Base-by-base conservation (phyloP, 768 basidiomycete species). In the Ramaria rubella region DNA sequence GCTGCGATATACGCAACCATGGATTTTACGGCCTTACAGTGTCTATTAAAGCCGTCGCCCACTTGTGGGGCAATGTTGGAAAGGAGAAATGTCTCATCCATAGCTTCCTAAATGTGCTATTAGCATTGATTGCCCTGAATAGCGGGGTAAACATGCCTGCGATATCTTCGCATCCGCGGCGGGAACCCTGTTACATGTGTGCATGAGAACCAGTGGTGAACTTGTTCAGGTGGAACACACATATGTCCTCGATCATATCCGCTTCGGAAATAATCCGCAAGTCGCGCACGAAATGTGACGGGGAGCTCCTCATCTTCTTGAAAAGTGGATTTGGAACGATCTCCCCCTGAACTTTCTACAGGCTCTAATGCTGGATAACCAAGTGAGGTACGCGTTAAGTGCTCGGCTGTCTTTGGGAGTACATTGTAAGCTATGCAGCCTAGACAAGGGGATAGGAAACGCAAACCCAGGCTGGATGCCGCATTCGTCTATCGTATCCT, bases 21-120 rank as follows among this genome's bases (percentile, higher is more conserved):
- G 8, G 23, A n/a, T n/a, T n/a, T n/a, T n/a, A n/a, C 24, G 45
- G 15, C 75, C 83, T 59, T 63, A 94, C 94, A 99, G 67, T 98
- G 94, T 54, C 96, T 78, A 67, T 98, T 99, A 77, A 98, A 99
- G 0, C 95, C 96, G 38, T 82, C 90, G 1, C 96, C 96, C 24
- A 99, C 93, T 77, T 99, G 96, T 42, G 96, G 96, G 4, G 96
- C 95, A 52, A 99, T 96, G 65, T 99, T 99, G 0, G 91, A 86
- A 44, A 99, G 72, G 33, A 91, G 73, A 70, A 99, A 99, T 0
- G 95, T 99, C 72, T 99, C 94, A 67, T 97, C 70, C 95, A 97
- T 98, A 9, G 95, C 95, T 55, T 80, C 79, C 78, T 94, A 21
- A 36, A 45, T 24, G 33, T 15, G 49, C 14, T 51, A 57, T 61